Base-by-base conservation (phyloP, 257 asterid genomes). In the Asclepias syriaca region DNA sequence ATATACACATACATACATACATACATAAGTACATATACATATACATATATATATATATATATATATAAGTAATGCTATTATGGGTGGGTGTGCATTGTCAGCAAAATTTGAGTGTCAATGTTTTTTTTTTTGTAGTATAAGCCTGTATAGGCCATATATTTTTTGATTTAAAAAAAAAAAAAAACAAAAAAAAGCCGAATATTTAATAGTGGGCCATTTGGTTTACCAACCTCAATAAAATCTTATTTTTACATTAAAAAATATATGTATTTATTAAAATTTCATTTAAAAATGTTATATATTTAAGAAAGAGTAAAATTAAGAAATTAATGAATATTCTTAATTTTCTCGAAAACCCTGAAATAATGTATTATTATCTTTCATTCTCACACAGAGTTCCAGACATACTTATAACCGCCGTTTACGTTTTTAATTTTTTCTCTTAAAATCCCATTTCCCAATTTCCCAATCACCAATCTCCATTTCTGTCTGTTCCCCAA, bases 201-300 rank as follows among this genome's bases (percentile, higher is more conserved):
- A 39, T 46, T 46, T 13, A 72, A 6, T 61, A 32, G 48, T 60
- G 76, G 75, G 63, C 63, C 76, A 63, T 49, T 12, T 27, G 53
- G 29, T 1, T 32, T 1, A 63, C 70, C 76, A 72, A 72, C 40
- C 74, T 1, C 45, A 15, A 1, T 29, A 29, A 40, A 40, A 40
- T 40, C 8, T 8, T 40, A 6, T 40, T 40, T 40, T 6, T 2
- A 34, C 39, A 34, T 34, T 2, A 34, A 34, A 34, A 34, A 34
- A 34, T 3, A 34, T 34, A 3, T 3, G 34, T 29, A 29, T 34
- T 34, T 34, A 34, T 34, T 34, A 34, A 34, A 34, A 34, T 34
- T 2, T 34, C 39, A 34, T 34, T 4, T 34, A 2, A 34, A 2
- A 34, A 34, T 34, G 3, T 34, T 34, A 34, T 34, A 34, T 34